Conservation (phyloP, 2,329 filamentous ascomycete genomes). For the Trichophyton mentagrophytes region DNA sequence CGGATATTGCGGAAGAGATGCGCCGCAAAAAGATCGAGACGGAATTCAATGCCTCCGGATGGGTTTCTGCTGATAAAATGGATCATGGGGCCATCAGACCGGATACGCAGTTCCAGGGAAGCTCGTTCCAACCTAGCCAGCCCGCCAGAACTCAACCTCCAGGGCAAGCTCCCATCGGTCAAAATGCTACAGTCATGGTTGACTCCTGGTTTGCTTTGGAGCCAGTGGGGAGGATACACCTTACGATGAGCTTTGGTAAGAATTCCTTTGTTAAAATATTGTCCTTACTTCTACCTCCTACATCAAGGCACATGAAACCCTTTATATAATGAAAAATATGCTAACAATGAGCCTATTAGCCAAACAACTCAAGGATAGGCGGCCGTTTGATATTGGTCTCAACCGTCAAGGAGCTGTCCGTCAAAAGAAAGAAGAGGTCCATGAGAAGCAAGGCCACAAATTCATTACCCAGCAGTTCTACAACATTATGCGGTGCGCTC, state of each 20-base stretch:
- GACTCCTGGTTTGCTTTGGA: slow-evolving; percentile 97
- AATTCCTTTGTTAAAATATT: background rate
- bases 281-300: background rate
- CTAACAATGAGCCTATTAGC: slow-evolving; percentile 31
- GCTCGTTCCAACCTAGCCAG: slow-evolving; percentile 19
- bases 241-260: slow-evolving; percentile 72
- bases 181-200: slow-evolving; percentile 40
- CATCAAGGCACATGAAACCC: background rate
- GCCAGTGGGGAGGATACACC: slow-evolving; percentile 80
- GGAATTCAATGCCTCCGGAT: slow-evolving; percentile 85
- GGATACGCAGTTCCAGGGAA: slow-evolving; percentile 42
- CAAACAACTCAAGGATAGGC: slow-evolving; percentile 75
- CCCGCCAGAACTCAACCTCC: slow-evolving; percentile 17
- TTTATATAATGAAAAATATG: background rate
- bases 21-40: slow-evolving; percentile 93
- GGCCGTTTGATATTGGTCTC: slow-evolving; percentile 75
- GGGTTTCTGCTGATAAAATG: slow-evolving; percentile 97
- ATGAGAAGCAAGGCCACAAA: slow-evolving; percentile 98
- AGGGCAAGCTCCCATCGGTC: slow-evolving; percentile 11
- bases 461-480: slow-evolving; percentile 98
- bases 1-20: slow-evolving; percentile 95
- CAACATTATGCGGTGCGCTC: slow-evolving; percentile 98
- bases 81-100: slow-evolving; percentile 45
- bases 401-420: slow-evolving; percentile 91
- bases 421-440: slow-evolving; percentile 93